Evolutionary conservation across 2,329 filamentous ascomycete genomes (phyloP).

Genomic region (Aspergillus sp.): DNA sequence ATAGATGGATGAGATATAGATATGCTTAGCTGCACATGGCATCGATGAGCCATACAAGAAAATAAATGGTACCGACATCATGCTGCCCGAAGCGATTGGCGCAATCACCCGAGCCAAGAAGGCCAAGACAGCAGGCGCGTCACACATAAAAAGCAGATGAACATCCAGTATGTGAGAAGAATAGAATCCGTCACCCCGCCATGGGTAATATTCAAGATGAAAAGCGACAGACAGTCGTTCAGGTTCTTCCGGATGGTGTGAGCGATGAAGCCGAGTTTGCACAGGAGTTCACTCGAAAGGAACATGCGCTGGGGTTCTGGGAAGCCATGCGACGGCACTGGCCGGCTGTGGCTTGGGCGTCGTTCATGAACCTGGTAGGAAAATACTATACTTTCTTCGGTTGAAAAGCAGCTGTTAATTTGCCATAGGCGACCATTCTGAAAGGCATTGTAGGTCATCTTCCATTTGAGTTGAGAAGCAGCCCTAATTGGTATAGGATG

Average conservation of each 20-base stretch:
- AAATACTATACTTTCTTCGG: no score
- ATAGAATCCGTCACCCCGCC: no score
- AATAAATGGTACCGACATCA: not conserved
- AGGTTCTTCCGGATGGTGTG: slow-evolving; percentile 16
- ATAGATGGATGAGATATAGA: no score
- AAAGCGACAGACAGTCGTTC: slow-evolving; percentile 18
- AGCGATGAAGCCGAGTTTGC: slow-evolving; percentile 23
- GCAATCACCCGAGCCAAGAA: not conserved
- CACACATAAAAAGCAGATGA: not conserved
- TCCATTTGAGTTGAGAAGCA: not conserved
- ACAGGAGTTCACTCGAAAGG: slow-evolving; percentile 25
- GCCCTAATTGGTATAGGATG: slow-evolving; percentile 16
- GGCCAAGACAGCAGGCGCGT: not conserved
- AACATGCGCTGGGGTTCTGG: slow-evolving; percentile 28
- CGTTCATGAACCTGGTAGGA: slow-evolving; percentile 31
- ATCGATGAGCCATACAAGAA: not conserved
- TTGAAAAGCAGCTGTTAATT: not conserved
- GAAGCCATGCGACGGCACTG: slow-evolving; percentile 26
- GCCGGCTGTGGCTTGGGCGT: slow-evolving; percentile 28
- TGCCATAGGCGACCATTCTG: not conserved
- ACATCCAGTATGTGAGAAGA: not conserved
- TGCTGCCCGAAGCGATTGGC: not conserved
- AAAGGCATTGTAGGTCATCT: slow-evolving; percentile 1
- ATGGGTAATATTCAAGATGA: not conserved
- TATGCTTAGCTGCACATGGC: not conserved